Conservation (phyloP, 352 stramenopile species). For the Globisporangium cystogenes region DNA sequence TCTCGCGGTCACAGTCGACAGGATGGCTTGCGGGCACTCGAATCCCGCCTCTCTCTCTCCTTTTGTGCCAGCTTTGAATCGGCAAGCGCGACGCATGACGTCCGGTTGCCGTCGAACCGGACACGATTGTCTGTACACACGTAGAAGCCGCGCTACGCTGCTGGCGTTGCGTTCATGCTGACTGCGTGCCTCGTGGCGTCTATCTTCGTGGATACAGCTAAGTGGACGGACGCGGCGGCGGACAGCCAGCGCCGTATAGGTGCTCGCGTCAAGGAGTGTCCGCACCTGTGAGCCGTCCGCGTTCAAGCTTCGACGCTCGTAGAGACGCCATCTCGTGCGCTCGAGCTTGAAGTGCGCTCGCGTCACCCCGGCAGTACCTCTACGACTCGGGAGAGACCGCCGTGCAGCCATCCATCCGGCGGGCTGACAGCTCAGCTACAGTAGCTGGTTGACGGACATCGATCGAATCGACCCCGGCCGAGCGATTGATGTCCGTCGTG, state of each 20-base stretch:
- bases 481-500: no score
- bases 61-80: no score
- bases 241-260: not conserved
- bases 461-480: no score
- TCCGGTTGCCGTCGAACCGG: not conserved
- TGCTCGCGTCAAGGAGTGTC: no score
- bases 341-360: not conserved
- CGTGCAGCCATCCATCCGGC: not conserved
- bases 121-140: not conserved
- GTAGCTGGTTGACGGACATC: not conserved
- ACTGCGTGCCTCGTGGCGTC: not conserved
- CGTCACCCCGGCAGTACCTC: not conserved
- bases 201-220: not conserved
- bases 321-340: not conserved
- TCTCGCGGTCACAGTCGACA: not conserved
- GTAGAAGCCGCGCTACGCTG: not conserved
- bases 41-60: not conserved
- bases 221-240: not conserved
- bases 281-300: no score
- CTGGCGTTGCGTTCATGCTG: not conserved
- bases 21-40: not conserved
- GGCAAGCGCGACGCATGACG: not conserved
- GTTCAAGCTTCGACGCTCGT: no score
- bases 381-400: not conserved
- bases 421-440: no score